Evolutionary conservation across 495 filamentous ascomycete genomes (phyloP).

Genomic region (Margaritispora aquatica): DNA sequence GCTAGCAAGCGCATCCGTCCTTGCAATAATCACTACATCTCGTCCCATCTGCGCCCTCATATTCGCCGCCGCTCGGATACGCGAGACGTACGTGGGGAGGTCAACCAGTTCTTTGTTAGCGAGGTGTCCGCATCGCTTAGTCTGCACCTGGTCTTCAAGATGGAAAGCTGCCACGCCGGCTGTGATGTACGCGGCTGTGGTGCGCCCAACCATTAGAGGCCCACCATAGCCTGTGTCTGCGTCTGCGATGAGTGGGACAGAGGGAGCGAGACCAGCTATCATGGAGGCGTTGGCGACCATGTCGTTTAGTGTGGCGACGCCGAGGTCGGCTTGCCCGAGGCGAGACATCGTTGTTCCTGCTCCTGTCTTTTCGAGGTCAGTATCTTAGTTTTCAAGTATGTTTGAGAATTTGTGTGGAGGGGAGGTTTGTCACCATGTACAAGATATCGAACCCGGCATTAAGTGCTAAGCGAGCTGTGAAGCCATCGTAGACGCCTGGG

Average conservation of each 20-base stretch:
- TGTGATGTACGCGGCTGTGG: conserved; percentile 31
- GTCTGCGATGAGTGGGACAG: conserved; percentile 58
- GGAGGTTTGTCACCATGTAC: no score
- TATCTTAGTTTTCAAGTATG: conserved; percentile 1
- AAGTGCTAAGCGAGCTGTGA: conserved; percentile 59
- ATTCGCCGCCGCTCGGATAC: conserved; percentile 46
- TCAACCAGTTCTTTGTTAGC: conserved; percentile 55
- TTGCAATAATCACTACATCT: conserved; percentile 59
- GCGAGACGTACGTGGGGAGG: conserved; percentile 42
- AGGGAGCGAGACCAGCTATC: conserved; percentile 56
- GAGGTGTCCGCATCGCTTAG: conserved; percentile 61
- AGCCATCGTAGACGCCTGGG: conserved; percentile 67
- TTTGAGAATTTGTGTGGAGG: no score
- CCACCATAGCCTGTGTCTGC: conserved; percentile 61
- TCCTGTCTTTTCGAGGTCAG: conserved; percentile 44
- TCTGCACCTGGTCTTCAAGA: conserved; percentile 64
- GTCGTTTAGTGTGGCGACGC: conserved; percentile 55
- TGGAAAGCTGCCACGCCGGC: conserved; percentile 66
- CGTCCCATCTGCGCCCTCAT: conserved; percentile 3
- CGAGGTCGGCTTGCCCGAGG: conserved; percentile 60
- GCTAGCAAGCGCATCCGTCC: conserved; percentile 52
- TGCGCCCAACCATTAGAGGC: conserved; percentile 14
- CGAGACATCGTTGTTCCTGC: conserved; percentile 59
- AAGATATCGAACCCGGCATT: conserved; percentile 53
- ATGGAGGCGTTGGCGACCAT: conserved; percentile 61